Base-by-base conservation (phyloP, 768 basidiomycete genomes). In the Lactifluus piperatus region DNA sequence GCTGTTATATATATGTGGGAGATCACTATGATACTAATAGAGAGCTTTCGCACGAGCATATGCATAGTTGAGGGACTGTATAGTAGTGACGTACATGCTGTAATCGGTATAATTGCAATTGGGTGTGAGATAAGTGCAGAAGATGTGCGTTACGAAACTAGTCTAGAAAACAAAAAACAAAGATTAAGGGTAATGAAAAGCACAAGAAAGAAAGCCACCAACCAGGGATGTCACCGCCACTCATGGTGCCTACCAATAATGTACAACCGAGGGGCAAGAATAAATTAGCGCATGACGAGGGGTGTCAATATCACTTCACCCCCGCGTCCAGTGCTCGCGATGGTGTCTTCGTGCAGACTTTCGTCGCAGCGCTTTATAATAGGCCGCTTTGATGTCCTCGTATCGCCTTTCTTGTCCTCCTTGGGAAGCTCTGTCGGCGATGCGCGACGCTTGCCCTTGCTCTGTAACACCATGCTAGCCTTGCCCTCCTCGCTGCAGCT, bases 341-440 rank as follows among this genome's bases (percentile, higher is more conserved):
- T 36, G 5, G 27, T 24, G 13, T 45, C 48, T 18, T 43, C 49
- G 18, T 26, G 47, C 24, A 47, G 54, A 18, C 36, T 39, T 36
- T 65, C 66, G 43, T 67, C 70, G 30, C 59, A 62, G 56, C 79
- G 74, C 67, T 86, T 84, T 59, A 84, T 73, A 62, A 84, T 89
- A 34, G 85, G 85, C 39, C 85, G 78, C 70, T 88, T 89, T 29
- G 80, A 77, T 56, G 81, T 72, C 54, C 78, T 72, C 52, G 77
- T 69, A 34, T 79, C 80, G 3, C 84, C 85, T 43, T 74, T 76
- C 65, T 74, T 79, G 56, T 81, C 81, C 71, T 86, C 81, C 68
- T 79, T 83, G 56, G 74, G 70, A 54, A 86, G 71, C 71, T 88
- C 86, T 11, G 85, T 85, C 41, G 88, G 86, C 64, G 86, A 88